These are phyloP conservation scores for Rhizopus arrhizus DNA, from an alignment of 371 early-diverging fungal species.

Conservation along the genomic window DNA sequence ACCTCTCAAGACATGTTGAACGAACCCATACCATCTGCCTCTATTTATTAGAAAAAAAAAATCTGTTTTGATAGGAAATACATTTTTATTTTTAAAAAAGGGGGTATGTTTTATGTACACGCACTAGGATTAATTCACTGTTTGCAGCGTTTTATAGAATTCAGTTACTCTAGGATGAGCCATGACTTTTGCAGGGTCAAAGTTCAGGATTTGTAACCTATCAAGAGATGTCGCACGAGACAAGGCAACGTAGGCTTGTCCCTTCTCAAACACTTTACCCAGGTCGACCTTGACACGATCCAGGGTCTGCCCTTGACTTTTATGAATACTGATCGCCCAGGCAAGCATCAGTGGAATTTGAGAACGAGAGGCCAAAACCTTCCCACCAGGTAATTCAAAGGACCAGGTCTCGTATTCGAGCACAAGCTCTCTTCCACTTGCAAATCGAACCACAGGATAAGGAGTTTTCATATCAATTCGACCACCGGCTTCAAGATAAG, in stretches of 20 bases:
- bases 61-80: no score
- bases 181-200: constrained; percentile 66
- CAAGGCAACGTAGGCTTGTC: constrained; percentile 93
- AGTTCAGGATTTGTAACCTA: constrained; percentile 77
- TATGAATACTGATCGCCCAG: constrained; percentile 84
- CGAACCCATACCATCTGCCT: no score
- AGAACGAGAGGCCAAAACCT: constrained; percentile 29
- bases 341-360: constrained; percentile 76
- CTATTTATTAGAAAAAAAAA: no score
- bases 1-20: no score
- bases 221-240: constrained; percentile 74
- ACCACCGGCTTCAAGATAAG: not conserved
- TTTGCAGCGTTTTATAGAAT: constrained; percentile 53
- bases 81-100: no score
- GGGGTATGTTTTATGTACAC: not conserved
- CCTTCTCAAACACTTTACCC: constrained; percentile 79
- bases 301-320: constrained; percentile 92
- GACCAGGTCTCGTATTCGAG: constrained; percentile 63
- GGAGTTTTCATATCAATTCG: constrained; percentile 13
- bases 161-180: constrained; percentile 73
- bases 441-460: constrained; percentile 66
- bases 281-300: constrained; percentile 83
- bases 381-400: constrained; percentile 58
- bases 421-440: constrained; percentile 39
- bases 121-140: constrained; percentile 2